A percentile compares a stretch with the other conserved stretches of the same genome.
Evolutionary conservation across 306 rosid genomes (phyloP).

Genomic region (cucumber (Cucumis sativus)): DNA sequence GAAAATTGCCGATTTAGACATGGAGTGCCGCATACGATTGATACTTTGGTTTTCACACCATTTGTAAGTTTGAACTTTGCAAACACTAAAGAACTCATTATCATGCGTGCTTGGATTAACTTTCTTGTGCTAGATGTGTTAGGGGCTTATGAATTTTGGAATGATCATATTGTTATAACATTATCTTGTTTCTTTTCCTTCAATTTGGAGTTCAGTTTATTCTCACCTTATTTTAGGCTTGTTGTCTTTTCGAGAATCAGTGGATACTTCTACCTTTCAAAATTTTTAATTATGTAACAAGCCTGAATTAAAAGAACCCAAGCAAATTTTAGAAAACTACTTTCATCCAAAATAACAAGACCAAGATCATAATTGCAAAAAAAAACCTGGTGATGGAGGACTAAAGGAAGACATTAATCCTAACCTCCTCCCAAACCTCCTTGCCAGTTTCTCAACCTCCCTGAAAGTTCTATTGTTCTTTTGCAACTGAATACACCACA

Average conservation of each 20-base stretch:
- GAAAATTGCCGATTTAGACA: conserved; percentile 84
- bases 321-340: no score
- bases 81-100: background rate
- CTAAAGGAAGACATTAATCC: background rate
- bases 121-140: background rate
- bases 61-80: conserved; percentile 45
- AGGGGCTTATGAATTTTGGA: background rate
- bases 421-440: background rate
- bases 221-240: background rate
- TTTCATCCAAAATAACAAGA: no score
- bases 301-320: background rate
- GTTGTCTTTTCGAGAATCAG: background rate
- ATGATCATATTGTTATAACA: background rate
- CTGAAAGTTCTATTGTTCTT: background rate
- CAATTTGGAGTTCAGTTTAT: background rate
- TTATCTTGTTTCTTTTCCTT: background rate
- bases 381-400: background rate
- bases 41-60: conserved; percentile 99
- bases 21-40: conserved; percentile 94
- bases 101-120: background rate
- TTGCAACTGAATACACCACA: background rate
- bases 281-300: no score
- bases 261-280: background rate
- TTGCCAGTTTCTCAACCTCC: background rate
- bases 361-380: background rate